Conservation (phyloP, 2,329 filamentous ascomycete species). For the Chaetomium globosum region DNA sequence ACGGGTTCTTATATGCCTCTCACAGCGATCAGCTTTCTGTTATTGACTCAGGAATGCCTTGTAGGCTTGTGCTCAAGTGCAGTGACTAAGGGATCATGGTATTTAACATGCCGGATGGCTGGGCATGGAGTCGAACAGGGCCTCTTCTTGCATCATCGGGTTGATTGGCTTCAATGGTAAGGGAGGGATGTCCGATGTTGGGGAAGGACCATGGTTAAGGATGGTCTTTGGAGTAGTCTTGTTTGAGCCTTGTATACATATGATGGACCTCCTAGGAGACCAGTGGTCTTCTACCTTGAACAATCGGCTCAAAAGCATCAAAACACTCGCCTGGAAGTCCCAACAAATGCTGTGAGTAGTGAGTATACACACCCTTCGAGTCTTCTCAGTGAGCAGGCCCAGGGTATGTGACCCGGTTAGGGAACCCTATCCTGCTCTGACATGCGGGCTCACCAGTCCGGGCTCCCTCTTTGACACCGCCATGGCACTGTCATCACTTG, state of each 20-base stretch:
- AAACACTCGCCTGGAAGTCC: background rate
- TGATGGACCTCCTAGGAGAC: background rate
- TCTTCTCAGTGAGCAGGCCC: background rate
- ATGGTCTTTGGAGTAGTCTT: too few species aligned
- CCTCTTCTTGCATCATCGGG: background rate
- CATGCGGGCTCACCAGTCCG: background rate
- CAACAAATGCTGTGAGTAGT: background rate
- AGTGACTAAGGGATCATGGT: background rate
- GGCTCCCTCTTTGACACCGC: background rate
- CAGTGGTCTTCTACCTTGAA: background rate
- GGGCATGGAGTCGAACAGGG: background rate
- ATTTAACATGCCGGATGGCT: background rate
- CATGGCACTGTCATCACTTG: background rate
- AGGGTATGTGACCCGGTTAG: background rate
- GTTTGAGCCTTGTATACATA: too few species aligned
- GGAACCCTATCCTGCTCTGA: background rate
- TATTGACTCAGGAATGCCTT: too few species aligned
- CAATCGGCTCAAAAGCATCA: background rate
- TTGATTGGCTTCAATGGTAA: background rate
- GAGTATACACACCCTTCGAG: background rate
- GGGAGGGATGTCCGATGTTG: background rate
- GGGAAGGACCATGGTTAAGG: background rate
- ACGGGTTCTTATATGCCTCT: background rate
- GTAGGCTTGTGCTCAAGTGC: too few species aligned
- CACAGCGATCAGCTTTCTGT: too few species aligned